Conservation (phyloP, 2,329 filamentous ascomycete genomes). For the Phialophora expanda region DNA sequence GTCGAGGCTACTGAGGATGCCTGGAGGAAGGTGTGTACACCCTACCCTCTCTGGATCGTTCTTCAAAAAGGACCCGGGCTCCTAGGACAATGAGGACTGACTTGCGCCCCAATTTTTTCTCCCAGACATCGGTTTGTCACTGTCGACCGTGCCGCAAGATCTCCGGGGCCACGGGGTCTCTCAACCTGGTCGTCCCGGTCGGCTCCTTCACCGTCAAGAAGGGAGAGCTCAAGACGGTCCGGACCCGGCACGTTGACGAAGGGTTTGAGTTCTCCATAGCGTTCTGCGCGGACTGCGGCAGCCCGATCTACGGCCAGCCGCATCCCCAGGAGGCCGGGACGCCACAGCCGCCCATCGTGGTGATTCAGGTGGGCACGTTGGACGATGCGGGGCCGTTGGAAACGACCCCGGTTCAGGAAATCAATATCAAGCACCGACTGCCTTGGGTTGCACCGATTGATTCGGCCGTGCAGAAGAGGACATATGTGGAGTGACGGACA, state of each 20-base stretch:
- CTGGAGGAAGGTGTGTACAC: constrained; percentile 3
- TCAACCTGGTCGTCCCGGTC: constrained; percentile 15
- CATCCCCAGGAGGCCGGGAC: background rate
- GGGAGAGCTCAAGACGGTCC: constrained; percentile 9
- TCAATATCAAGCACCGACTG: constrained; percentile 24
- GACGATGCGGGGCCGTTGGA: constrained; percentile 15
- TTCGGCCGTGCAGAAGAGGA: constrained; percentile 19
- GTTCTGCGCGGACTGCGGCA: constrained; percentile 23
- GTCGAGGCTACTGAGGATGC: background rate
- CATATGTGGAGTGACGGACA: constrained; percentile 2
- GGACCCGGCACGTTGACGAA: constrained; percentile 23
- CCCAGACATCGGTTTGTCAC: constrained; percentile 20
- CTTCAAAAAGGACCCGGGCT: background rate
- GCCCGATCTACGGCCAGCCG: constrained; percentile 21
- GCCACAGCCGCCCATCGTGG: background rate
- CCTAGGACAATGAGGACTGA: background rate
- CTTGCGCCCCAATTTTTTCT: too few relatives aligned
- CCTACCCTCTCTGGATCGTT: background rate
- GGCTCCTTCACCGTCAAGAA: constrained; percentile 6
- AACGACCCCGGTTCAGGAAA: constrained; percentile 8
- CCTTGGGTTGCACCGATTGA: constrained; percentile 9
- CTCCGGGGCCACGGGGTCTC: constrained; percentile 10
- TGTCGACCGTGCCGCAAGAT: constrained; percentile 26
- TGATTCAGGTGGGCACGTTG: constrained; percentile 22
- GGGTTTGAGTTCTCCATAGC: constrained; percentile 18